Conservation (phyloP, 1,284 basidiomycete genomes). For the Ceratorhiza oryzae-sativae region DNA sequence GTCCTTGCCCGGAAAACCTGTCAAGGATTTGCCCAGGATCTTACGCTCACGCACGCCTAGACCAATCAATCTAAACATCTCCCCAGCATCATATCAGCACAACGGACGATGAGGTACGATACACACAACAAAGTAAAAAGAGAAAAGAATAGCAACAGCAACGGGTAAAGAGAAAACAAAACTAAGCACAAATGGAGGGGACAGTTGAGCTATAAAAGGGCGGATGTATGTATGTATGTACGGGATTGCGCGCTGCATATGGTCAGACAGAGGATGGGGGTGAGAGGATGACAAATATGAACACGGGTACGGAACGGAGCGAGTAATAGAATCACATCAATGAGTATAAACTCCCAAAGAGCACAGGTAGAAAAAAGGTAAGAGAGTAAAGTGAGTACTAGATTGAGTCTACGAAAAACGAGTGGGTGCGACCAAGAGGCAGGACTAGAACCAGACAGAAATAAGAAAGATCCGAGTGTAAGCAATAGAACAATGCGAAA, state of each 20-base stretch:
- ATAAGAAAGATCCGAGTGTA: conserved; percentile 32
- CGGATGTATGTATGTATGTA: neutral
- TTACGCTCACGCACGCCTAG: neutral
- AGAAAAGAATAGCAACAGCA: conserved; percentile 8
- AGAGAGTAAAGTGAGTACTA: conserved; percentile 5
- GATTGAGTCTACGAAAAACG: conserved; percentile 30
- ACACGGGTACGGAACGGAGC: conserved; percentile 44
- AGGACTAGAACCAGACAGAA: conserved; percentile 13
- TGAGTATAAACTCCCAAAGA: conserved; percentile 3
- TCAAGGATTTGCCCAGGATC: neutral
- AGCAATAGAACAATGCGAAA: conserved; percentile 27
- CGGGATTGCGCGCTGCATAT: neutral
- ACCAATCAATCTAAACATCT: conserved; percentile 17
- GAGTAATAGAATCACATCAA: conserved; percentile 26
- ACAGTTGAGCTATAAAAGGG: conserved; percentile 9
- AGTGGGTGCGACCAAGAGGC: neutral
- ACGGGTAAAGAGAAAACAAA: conserved; percentile 17
- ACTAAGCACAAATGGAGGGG: conserved; percentile 35
- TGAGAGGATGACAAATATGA: conserved; percentile 42
- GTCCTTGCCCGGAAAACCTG: too few relatives aligned
- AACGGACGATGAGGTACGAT: conserved; percentile 5
- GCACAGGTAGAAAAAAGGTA: neutral
- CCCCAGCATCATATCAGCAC: conserved; percentile 35
- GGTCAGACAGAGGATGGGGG: conserved; percentile 1
- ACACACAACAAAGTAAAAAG: conserved; percentile 15